Evolutionary conservation across 1,284 basidiomycete species (phyloP).

Genomic region (Prillingera fragicola): DNA sequence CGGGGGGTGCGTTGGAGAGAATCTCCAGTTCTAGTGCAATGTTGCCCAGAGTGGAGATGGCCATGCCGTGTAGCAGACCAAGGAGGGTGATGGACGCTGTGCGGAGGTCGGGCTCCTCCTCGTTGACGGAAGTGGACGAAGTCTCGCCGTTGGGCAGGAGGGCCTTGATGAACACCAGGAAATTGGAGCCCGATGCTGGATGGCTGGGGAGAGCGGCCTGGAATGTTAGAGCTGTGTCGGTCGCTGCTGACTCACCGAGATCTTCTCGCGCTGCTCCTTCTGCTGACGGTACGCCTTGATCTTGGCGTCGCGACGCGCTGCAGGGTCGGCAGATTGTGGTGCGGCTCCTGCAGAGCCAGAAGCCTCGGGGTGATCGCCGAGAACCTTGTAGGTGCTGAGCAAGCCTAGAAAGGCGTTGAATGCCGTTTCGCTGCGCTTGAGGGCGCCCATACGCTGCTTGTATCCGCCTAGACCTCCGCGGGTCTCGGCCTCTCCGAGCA

Average conservation of each 20-base stretch:
- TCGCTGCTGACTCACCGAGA: constrained; percentile 55
- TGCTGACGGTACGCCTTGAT: constrained; percentile 80
- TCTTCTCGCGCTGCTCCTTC: constrained; percentile 64
- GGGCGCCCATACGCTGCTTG: constrained; percentile 56
- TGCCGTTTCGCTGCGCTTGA: constrained; percentile 60
- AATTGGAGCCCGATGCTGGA: constrained; percentile 40
- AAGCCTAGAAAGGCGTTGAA: constrained; percentile 55
- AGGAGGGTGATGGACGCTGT: constrained; percentile 65
- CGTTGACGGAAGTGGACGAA: constrained; percentile 46
- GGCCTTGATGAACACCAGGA: constrained; percentile 29
- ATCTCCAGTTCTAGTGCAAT: constrained; percentile 70
- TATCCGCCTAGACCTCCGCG: constrained; percentile 57
- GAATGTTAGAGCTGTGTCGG: neutral
- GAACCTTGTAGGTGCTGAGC: constrained; percentile 64
- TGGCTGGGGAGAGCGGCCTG: constrained; percentile 56
- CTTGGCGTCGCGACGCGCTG: constrained; percentile 70
- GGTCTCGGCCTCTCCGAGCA: constrained; percentile 65
- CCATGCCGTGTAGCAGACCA: constrained; percentile 65
- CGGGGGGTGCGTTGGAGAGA: constrained; percentile 13
- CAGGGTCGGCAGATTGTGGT: constrained; percentile 61
- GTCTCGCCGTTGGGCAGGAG: constrained; percentile 19
- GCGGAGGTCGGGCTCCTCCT: constrained; percentile 58
- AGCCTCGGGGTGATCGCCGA: constrained; percentile 59
- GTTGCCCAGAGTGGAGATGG: constrained; percentile 63
- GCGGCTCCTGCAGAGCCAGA: constrained; percentile 42